phyloP scores from a whole-genome alignment of 1,284 basidiomycete species.

The Ganoderma boninense region DNA sequence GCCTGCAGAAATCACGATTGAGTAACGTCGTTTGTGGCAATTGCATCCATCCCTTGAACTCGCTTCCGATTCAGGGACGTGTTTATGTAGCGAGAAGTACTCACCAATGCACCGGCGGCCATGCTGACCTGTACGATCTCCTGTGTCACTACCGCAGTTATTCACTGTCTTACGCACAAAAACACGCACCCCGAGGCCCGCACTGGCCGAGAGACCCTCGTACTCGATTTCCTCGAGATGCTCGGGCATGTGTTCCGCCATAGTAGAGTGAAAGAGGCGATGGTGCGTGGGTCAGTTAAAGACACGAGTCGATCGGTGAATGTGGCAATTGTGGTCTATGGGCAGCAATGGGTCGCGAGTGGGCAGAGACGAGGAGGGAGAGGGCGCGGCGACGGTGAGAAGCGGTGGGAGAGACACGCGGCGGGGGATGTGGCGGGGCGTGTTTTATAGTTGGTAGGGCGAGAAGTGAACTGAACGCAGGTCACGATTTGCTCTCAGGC shows the following conservation, averaged over 20 bases:
- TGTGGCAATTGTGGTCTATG: background rate
- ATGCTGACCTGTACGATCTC: constrained; percentile 80
- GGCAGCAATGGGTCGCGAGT: background rate
- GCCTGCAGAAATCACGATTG: constrained; percentile 62
- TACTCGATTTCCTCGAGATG: constrained; percentile 71
- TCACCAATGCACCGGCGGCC: constrained; percentile 94
- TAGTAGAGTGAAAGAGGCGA: background rate
- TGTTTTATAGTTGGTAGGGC: background rate
- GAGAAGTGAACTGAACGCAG: background rate
- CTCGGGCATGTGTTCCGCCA: constrained; percentile 11
- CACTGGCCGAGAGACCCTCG: constrained; percentile 79
- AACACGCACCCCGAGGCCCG: constrained; percentile 69
- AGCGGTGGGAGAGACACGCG: background rate
- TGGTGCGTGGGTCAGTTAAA: background rate
- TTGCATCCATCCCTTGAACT: background rate
- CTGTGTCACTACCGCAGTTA: constrained; percentile 12
- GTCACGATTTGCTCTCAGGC: constrained; percentile 4
- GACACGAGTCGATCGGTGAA: background rate
- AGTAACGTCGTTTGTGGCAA: constrained; percentile 12
- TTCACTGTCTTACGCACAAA: background rate
- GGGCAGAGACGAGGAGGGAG: background rate
- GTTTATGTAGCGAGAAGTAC: constrained; percentile 43
- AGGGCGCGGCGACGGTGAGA: background rate
- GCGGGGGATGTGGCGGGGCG: background rate
- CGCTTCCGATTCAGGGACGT: background rate